These are phyloP conservation scores for Panicum virgatum DNA, from an alignment of 202 grass and related monocot genomes.

Conservation along the genomic window DNA sequence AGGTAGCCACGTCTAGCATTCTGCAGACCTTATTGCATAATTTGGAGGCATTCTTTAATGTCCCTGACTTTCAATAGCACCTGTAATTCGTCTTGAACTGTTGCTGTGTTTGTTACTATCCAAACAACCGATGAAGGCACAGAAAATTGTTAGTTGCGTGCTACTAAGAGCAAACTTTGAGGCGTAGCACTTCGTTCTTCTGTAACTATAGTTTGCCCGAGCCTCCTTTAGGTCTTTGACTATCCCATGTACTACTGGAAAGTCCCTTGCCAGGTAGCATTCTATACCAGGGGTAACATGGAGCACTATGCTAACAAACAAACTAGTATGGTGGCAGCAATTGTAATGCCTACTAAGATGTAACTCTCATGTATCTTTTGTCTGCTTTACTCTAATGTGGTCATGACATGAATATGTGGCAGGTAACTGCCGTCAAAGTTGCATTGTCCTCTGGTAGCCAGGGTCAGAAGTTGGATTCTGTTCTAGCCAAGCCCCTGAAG, in stretches of 20 bases:
- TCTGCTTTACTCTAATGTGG: slow-evolving; percentile 24
- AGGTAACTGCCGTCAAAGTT: slow-evolving; percentile 86
- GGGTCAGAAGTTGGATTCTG: slow-evolving; percentile 84
- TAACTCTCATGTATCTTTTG: not conserved
- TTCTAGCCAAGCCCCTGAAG: slow-evolving; percentile 92
- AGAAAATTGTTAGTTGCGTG: not conserved
- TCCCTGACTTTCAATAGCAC: not conserved
- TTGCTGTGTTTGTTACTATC: slow-evolving; percentile 6
- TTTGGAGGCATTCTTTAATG: not conserved
- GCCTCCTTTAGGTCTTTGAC: not conserved
- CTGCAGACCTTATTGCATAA: not conserved
- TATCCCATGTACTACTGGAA: not conserved
- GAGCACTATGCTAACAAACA: not conserved
- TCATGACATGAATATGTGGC: slow-evolving; percentile 28
- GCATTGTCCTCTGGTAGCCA: slow-evolving; percentile 78
- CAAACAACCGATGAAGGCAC: not conserved
- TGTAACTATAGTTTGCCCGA: slow-evolving; percentile 2
- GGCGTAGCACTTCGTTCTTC: not conserved
- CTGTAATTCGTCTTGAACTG: not conserved
- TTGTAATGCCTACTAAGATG: not conserved
- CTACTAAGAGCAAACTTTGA: not conserved
- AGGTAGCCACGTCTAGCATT: slow-evolving; percentile 47
- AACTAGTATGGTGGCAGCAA: not conserved
- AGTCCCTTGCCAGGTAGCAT: not conserved
- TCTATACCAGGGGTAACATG: not conserved